Evolutionary conservation across 1,139 yeast species (phyloP), one percentile per base, ranked within the genome.

Genomic region (Arxiozyma bovina): DNA sequence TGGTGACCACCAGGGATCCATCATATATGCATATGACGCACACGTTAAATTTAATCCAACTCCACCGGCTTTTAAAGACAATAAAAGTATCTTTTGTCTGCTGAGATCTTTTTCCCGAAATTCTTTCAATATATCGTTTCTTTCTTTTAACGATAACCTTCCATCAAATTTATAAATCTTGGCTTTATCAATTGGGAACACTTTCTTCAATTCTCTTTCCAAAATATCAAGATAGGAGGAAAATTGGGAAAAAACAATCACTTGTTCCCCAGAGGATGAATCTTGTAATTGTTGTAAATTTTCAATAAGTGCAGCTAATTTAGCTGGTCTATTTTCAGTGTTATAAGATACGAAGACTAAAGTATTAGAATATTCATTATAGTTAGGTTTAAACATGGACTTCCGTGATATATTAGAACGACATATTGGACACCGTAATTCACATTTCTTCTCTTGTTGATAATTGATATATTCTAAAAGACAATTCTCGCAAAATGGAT

Each of bases 1-100:
- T 48, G 89, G 96, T 27, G 94, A 87, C 98, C 98, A 93, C 95
- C 96, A 93, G 0, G 98, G 98, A 65, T 93, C 98, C 91, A 93
- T 87, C 80, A 93, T 77, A 64, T 84, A 90, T 9, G 96, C 98
- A 48, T 81, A 78, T 0, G 88, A 85, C 0, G 98, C 96, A 50
- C 85, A 81, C 0, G 96, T 91, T 57, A 93, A 73, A 65, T 93
- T 93, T 59, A 93, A 75, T 0, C 99, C 99, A 9, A 91, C 96
- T 4, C 98, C 98, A 20, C 99, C 98, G 0, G 98, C 96, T 68
- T 89, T 91, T 58, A 91, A 73, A 1, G 96, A 87, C 42, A 93
- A 70, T 22, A 91, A 72, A 21, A 93, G 68, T 1, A 91, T 78
- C 1, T 82, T 77, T 3, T 83, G 70, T 53, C 73, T 73, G 18